A percentile compares a stretch with the other conserved stretches of the same genome.
phyloP scores from a whole-genome alignment of 1,284 basidiomycete species.

The Cryptococcus sp. region DNA sequence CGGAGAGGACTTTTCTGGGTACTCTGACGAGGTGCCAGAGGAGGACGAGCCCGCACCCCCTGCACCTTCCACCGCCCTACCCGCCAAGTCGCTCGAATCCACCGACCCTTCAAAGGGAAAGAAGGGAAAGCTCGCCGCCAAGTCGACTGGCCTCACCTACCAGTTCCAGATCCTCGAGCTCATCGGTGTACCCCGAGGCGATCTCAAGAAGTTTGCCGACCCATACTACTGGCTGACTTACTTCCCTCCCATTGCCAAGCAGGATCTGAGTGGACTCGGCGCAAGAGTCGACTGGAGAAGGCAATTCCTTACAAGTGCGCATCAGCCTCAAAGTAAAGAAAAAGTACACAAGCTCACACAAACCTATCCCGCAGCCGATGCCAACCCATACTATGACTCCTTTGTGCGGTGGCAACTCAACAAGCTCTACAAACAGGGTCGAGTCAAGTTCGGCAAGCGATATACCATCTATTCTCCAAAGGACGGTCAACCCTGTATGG shows the following conservation, averaged over 20 bases:
- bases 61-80: constrained; percentile 35
- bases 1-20: constrained; percentile 83
- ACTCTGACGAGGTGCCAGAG: constrained; percentile 55
- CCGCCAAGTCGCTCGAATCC: constrained; percentile 40
- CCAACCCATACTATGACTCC: constrained; percentile 95
- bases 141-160: constrained; percentile 90
- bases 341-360: constrained; percentile 11
- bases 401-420: constrained; percentile 99
- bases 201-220: constrained; percentile 96
- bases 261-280: constrained; percentile 85
- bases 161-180: constrained; percentile 99
- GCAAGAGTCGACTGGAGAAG: constrained; percentile 97
- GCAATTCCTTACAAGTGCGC: constrained; percentile 74
- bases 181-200: constrained; percentile 79
- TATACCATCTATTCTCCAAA: constrained; percentile 99
- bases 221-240: constrained; percentile 88
- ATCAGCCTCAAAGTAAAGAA: background rate
- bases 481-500: constrained; percentile 99
- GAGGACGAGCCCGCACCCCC: constrained; percentile 27
- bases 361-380: constrained; percentile 59
- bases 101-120: constrained; percentile 70
- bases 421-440: constrained; percentile 79
- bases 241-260: constrained; percentile 94
- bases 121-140: constrained; percentile 93
- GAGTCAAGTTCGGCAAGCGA: constrained; percentile 97